A percentile compares a stretch with the other conserved stretches of the same genome.
Evolutionary conservation across 352 stramenopile species (phyloP).

Genomic region (Pythium vanterpoolii): DNA sequence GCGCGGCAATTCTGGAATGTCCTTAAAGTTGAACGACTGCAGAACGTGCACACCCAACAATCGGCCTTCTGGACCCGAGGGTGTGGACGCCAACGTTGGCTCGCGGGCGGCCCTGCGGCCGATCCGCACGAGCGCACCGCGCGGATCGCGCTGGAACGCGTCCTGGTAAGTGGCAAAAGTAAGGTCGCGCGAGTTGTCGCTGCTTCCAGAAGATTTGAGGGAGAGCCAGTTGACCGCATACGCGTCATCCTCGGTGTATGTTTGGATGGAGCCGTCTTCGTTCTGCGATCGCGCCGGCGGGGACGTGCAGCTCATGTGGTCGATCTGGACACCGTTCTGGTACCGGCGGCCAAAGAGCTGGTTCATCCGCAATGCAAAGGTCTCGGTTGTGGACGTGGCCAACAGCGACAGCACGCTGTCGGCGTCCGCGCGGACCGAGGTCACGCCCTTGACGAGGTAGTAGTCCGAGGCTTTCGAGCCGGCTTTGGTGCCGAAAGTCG

Average conservation of each 20-base stretch:
- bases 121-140: conserved; percentile 18
- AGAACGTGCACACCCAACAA: conserved; percentile 55
- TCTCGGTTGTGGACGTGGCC: conserved; percentile 36
- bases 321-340: conserved; percentile 43
- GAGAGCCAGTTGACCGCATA: conserved; percentile 71
- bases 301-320: conserved; percentile 59
- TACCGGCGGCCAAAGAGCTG: conserved; percentile 62
- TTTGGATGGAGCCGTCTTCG: conserved; percentile 10
- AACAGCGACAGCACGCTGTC: conserved; percentile 46
- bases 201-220: conserved; percentile 37
- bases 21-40: conserved; percentile 63
- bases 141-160: conserved; percentile 40
- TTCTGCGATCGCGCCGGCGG: conserved; percentile 32
- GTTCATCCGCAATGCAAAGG: conserved; percentile 50
- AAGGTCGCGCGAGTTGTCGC: conserved; percentile 52
- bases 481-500: conserved; percentile 22
- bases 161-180: conserved; percentile 76
- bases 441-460: conserved; percentile 62
- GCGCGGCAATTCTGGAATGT: conserved; percentile 50
- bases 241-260: conserved; percentile 46
- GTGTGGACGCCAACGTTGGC: not conserved
- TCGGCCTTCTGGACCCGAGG: not conserved
- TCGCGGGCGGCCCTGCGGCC: conserved; percentile 7
- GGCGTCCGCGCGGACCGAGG: conserved; percentile 46
- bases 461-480: conserved; percentile 55